Evolutionary conservation across 2,329 filamentous ascomycete species (phyloP), one percentile per base, ranked within the genome.

Genomic region (Monosporascus sp.): DNA sequence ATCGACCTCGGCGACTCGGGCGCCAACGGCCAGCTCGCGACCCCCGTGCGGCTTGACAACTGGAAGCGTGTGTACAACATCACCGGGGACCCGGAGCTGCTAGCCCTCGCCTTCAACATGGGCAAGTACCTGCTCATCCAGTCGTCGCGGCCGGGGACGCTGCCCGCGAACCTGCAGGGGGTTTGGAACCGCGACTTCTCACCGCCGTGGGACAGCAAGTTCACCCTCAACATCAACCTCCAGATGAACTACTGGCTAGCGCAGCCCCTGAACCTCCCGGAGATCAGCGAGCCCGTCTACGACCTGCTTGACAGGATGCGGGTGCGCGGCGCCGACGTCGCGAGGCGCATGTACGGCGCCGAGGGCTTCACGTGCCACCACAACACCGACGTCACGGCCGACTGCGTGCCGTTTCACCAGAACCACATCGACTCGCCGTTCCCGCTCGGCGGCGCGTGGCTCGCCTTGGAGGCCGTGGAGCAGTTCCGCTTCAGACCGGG

Each of bases 201-300:
- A 9, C 72, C 72, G 6, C 63, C 72, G 0, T 79, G 76, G 76
- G 74, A 74, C 3, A 71, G 68, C 24, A 78, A 75, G 54, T 77
- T 72, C 52, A 79, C 76, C 0, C 74, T 79, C 57, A 78, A 79
- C 55, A 76, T 79, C 60, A 80, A 79, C 42, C 64, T 72, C 0
- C 70, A 80, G 59, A 80, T 80, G 77, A 79, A 79, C 56, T 80
- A 80, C 58, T 80, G 76, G 76, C 69, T 65, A 0, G 72, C 74
- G 45, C 42, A 46, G 42, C 42, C 42, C 5, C 42, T 46, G 11
- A 46, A 46, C 42, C 20, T 46, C 5, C 42, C 22, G 9, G 65
- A 72, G 17, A 64, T 65, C 5, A 58, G 71, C 49, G 48, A 63
- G 31, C 53, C 50, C 3, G 36, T 55, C 1, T 55, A 48, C 47